Evolutionary conservation across 768 basidiomycete genomes (phyloP), one percentile per base, ranked within the genome.

Genomic region (Serendipita indica): DNA sequence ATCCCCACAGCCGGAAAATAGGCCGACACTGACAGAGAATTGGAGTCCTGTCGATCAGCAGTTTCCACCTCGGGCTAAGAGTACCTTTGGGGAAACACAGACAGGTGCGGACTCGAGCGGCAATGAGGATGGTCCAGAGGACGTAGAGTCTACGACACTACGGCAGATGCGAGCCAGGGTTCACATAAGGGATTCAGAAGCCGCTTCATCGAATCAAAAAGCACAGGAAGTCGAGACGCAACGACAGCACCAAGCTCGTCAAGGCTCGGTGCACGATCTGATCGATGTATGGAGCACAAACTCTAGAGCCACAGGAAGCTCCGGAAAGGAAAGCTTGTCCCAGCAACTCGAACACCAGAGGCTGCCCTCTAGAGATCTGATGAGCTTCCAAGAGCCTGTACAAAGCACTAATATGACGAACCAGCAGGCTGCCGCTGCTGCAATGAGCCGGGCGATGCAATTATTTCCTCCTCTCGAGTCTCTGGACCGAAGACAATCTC

Each of bases 201-300:
- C 37, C 37, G 13, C 37, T 12, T 39, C 37, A 18, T 39, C 18
- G 13, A 13, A 12, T 18, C 13, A 39, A 39, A 12, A 18, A 39
- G 18, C 2, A 18, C 37, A 39, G 37, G 37, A 39, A 13, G 37
- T 39, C 37, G n/a, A n/a, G n/a, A 39, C 71, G 39, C 80, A 79
- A 63, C 73, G 78, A 37, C 35, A 60, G 30, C 37, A 37, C 32
- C 58, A 59, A n/a, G 18, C 28, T 30, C 72, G 87, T 62, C 86
- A 89, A 72, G 83, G 80, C 64, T 89, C 89, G 12, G 86, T 89
- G 22, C 86, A 91, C 65, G 84, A 90, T 65, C 67, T 89, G 58
- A 84, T 89, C 28, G 84, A 85, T 67, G 68, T 89, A 28, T 89
- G 83, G 75, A 85, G 85, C 39, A 84, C 84, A 4, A 74, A 75